phyloP scores from a whole-genome alignment of 495 filamentous ascomycete genomes.

The Aspergillus funiculosus region DNA sequence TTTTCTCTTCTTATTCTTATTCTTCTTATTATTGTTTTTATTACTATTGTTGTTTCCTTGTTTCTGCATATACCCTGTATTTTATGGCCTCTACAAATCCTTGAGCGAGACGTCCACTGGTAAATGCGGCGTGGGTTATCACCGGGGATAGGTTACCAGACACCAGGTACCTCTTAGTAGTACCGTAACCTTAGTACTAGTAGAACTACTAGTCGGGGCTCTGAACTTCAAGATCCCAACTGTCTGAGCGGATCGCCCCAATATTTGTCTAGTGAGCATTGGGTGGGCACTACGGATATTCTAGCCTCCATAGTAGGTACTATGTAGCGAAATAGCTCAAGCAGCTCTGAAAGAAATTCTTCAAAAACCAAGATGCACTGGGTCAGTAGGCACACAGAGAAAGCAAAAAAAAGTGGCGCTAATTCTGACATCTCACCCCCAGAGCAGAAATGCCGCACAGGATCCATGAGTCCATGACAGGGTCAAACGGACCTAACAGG shows the following conservation, averaged over 20 bases:
- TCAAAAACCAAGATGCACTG: neutral
- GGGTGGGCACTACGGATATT: neutral
- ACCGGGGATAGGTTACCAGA: neutral
- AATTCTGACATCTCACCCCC: constrained; percentile 8
- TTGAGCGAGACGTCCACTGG: neutral
- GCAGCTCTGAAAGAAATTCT: no score
- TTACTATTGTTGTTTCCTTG: neutral
- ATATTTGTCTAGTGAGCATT: neutral
- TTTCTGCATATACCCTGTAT: no score
- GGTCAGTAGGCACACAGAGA: neutral
- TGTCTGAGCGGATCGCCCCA: neutral
- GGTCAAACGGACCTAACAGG: constrained; percentile 13
- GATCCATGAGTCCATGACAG: no score
- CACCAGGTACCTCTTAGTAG: neutral
- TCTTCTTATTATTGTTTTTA: constrained; percentile 7
- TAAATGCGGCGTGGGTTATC: neutral
- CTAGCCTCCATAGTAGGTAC: neutral
- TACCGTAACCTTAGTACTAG: neutral
- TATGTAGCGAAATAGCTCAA: no score
- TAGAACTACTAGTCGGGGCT: neutral
- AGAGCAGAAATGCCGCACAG: constrained; percentile 13
- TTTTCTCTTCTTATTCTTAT: constrained; percentile 3
- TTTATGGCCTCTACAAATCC: neutral
- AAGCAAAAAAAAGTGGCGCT: constrained; percentile 10
- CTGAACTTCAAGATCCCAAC: neutral